Evolutionary conservation across 2,329 filamentous ascomycete species (phyloP), one percentile per base, ranked within the genome.

Genomic region (Cladophialophora psammophila): DNA sequence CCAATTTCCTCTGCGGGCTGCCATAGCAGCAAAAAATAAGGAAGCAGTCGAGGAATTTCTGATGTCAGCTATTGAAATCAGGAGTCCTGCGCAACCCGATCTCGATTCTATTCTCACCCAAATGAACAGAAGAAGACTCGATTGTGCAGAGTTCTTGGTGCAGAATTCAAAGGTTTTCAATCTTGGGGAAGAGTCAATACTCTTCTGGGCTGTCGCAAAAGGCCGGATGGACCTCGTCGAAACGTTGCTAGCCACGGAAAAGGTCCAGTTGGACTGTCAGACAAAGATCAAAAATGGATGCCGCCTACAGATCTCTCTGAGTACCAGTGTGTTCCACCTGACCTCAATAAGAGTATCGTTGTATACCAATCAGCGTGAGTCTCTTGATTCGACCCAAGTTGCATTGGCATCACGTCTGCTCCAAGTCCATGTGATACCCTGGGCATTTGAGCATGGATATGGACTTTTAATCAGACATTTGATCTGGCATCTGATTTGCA

Each of bases 201-300:
- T 60, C 15, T 9, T 60, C n/a, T 60, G 57, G 57, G 42, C 57
- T 9, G 20, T 60, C 20, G 12, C 31, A 6, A 38, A 26, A 34
- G 57, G 57, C 4, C 20, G 35, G 13, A 35, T n/a, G 8, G 57
- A 20, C 18, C 45, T 60, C 31, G 40, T 35, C 10, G 34, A 50
- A 31, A 31, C 20, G 15, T 40, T 60, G 15, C 31, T 60, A 40
- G 57, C 57, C 3, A 60, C 57, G n/a, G 42, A 45, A 15, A 60
- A 60, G 20, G 42, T 60, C 40, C n/a, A 20, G 5, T 9, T 58
- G 9, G 18, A 4, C n/a, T 58, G 20, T 3, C 20, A 40, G 36
- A 20, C 20, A 26, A 26, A 20, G 34, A 40, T 56, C 3, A 13
- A 13, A 12, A 10, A 40, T 1, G 9, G 36, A 40, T 40, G 36